phyloP scores from a whole-genome alignment of 2,329 filamentous ascomycete species.

The Huntiella moniliformis region DNA sequence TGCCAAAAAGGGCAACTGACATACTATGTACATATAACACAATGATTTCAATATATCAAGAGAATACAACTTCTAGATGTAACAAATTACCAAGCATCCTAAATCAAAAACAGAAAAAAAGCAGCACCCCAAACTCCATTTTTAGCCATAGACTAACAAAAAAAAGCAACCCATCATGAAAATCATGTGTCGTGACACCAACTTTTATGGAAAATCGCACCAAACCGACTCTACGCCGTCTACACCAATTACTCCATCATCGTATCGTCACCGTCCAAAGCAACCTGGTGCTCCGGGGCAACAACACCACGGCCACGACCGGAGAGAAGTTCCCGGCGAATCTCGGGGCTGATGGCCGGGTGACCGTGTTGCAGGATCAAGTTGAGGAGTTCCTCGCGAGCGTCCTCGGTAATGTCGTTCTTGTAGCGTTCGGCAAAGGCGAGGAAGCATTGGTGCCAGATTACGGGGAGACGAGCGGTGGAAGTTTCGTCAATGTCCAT shows the following conservation, averaged over 20 bases:
- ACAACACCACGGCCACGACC: slow-evolving; percentile 69
- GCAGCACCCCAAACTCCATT: slow-evolving; percentile 9
- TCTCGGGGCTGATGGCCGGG: slow-evolving; percentile 74
- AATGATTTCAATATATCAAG: background rate
- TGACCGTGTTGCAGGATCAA: slow-evolving; percentile 71
- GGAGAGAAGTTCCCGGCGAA: slow-evolving; percentile 70
- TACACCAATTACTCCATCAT: slow-evolving; percentile 37
- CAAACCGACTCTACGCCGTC: background rate
- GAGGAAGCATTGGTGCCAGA: slow-evolving; percentile 89
- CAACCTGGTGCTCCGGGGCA: slow-evolving; percentile 23
- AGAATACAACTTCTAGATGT: background rate
- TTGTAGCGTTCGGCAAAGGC: slow-evolving; percentile 88
- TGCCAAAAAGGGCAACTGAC: background rate
- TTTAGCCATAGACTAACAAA: slow-evolving; percentile 4
- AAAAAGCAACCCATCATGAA: slow-evolving; percentile 11
- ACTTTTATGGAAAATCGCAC: slow-evolving; percentile 8
- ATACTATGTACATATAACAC: background rate
- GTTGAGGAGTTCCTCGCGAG: slow-evolving; percentile 78
- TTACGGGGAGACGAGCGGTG: slow-evolving; percentile 57
- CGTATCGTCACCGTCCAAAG: slow-evolving; percentile 66
- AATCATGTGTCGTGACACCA: slow-evolving; percentile 11
- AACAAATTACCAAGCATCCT: slow-evolving; percentile 2
- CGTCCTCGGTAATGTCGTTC: slow-evolving; percentile 90
- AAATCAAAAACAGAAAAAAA: slow-evolving; percentile 4
- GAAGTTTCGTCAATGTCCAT: slow-evolving; percentile 35